Base-by-base conservation (phyloP, 345 rosid species). In the Eucalyptus caleyi region DNA sequence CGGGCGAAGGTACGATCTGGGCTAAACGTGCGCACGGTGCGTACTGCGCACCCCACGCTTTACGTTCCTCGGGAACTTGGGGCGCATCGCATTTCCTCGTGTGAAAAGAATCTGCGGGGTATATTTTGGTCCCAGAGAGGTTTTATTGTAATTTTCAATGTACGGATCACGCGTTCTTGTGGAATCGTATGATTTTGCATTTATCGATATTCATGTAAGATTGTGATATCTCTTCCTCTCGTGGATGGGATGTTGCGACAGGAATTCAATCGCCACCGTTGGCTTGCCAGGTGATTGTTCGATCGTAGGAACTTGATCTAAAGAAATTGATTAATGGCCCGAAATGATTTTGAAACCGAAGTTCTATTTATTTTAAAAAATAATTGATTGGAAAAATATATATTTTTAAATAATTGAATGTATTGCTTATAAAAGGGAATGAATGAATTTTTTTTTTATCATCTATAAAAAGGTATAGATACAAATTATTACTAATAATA, bases 21-120 rank as follows among this genome's bases (percentile, higher is more conserved):
- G 56, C 54, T 88, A 80, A 88, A 80, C 87, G 42, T 80, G 60
- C 86, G 89, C 89, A 18, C 32, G 80, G 26, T 83, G 90, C 81
- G 42, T 16, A 82, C 49, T 82, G 87, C 89, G 89, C 89, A 88
- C 87, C 50, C 51, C 89, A 6, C n/a, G 4, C 24, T 2, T 50
- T 50, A 50, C 51, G 51, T 50, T 50, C 16, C 50, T 50, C 51
- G 51, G 51, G 51, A 50, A 5, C 51, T 2, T 16, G 51, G 51
- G 51, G 51, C 51, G 51, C 51, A 50, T 50, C 51, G 51, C 51
- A 50, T 50, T 16, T 50, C 40, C 40, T 56, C 12, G 88, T 42
- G n/a, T 34, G 44, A 50, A 50, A 32, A 9, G 89, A 60, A 67
- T 67, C 89, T 32, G 72, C 5, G 19, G 89, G 6, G 27, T 21